Conservation (phyloP, 805 yeast species). For the Yarrowia deformans region DNA sequence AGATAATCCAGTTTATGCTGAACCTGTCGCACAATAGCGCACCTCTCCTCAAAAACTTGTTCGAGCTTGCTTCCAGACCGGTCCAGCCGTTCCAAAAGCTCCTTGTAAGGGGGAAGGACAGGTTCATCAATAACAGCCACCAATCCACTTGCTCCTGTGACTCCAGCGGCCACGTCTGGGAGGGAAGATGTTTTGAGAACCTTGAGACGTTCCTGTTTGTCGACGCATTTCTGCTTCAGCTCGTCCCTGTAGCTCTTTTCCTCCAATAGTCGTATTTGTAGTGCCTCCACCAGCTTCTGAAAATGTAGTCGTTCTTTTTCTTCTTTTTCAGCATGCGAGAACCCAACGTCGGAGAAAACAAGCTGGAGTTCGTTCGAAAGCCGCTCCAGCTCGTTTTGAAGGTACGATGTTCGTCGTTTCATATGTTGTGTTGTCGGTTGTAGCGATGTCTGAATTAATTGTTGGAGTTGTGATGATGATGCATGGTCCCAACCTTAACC, state of each 20-base stretch:
- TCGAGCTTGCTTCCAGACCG: conserved; percentile 30
- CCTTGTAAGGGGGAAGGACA: conserved; percentile 19
- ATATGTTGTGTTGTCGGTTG: background rate
- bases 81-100: conserved; percentile 31
- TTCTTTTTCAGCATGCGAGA: conserved; percentile 24
- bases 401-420: conserved; percentile 35
- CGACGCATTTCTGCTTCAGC: conserved; percentile 24
- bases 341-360: conserved; percentile 17
- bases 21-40: background rate
- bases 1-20: background rate
- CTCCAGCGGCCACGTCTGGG: conserved; percentile 12
- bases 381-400: conserved; percentile 31
- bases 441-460: conserved; percentile 1
- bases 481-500: conserved; percentile 22
- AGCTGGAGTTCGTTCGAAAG: conserved; percentile 37
- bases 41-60: conserved; percentile 13
- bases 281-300: conserved; percentile 24
- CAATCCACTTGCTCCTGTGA: background rate
- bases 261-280: conserved; percentile 15
- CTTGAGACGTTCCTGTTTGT: conserved; percentile 17
- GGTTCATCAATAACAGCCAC: conserved; percentile 21
- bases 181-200: background rate
- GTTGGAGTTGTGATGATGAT: background rate
- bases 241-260: conserved; percentile 29
- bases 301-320: conserved; percentile 27